Base-by-base conservation (phyloP, 495 filamentous ascomycete genomes). In the Xylaria venustula region DNA sequence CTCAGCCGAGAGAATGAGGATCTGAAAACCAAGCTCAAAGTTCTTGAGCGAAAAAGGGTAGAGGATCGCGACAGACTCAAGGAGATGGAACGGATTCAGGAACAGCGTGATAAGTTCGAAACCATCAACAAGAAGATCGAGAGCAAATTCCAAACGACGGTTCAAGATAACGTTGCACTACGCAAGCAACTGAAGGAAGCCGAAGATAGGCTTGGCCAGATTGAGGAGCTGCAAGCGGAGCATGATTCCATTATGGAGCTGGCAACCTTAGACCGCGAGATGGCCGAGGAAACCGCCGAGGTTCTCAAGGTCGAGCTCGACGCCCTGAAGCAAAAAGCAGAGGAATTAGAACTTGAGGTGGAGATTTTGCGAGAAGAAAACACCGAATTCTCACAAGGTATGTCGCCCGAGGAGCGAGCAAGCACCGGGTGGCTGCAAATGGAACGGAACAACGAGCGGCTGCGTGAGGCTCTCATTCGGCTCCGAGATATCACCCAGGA, bases 221-320 rank as follows among this genome's bases (percentile, higher is more conserved):
- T 94, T 9, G 91, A 93, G 62, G 76, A 80, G 14, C 77, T 88
- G 20, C 88, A 93, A 67, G 88, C 87, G 0, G 92, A 97, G 53
- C 85, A 94, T 73, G 94, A 97, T 17, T 83, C 86, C 6, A 79
- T 88, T 15, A 76, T 97, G 74, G 95, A 98, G 77, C 88, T 96
- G 77, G 90, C 91, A 17, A 87, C 88, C 0, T 77, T 98, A 19
- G 94, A 98, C 68, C 82, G 91, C 15, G 93, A 98, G 73, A 97
- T 98, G 92, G 95, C 94, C 2, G 93, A 97, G 72, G 93, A 98
- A 69, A 90, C 85, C 36, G 88, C 90, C 6, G 94, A 98, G 62
- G 83, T 84, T 17, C 79, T 88, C 32, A 93, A 89, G 69, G 81
- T 84, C 2, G 94, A 98, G 72, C 79, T 93, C 19, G 90, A 96